A percentile compares a stretch with the other conserved stretches of the same genome.
Evolutionary conservation across 176 grass and related monocot species (phyloP).

Genomic region (Leersia perrieri): DNA sequence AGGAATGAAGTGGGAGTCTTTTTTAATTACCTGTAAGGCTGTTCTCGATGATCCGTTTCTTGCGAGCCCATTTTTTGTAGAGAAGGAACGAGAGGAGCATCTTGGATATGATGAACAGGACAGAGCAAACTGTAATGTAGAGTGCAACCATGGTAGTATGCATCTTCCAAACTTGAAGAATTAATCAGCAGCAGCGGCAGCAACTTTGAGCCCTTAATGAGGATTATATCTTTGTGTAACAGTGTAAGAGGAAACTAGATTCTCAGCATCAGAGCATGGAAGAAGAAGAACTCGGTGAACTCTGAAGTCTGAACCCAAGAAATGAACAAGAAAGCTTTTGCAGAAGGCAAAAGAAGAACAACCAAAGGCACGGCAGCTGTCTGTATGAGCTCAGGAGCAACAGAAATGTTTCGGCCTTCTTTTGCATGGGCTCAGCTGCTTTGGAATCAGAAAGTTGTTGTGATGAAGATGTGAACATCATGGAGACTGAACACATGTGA

Average conservation of each 20-base stretch:
- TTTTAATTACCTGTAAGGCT: constrained; percentile 51
- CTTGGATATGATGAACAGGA: constrained; percentile 72
- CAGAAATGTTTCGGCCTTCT: not conserved
- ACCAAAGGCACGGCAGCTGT: not conserved
- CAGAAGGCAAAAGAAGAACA: not conserved
- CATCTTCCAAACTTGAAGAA: constrained; percentile 35
- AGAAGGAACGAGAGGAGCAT: constrained; percentile 71
- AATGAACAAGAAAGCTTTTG: not conserved
- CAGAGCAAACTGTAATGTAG: constrained; percentile 64
- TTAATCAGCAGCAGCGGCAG: not conserved
- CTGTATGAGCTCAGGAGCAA: not conserved
- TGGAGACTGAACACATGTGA: constrained; percentile 3
- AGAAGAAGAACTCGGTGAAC: not conserved
- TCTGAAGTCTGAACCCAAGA: not conserved
- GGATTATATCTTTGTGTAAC: not conserved
- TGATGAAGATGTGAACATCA: not conserved
- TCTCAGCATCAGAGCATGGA: not conserved
- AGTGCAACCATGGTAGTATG: constrained; percentile 36
- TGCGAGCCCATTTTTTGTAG: constrained; percentile 76
- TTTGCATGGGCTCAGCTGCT: constrained; percentile 1
- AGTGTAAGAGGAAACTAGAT: not conserved
- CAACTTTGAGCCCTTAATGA: not conserved
- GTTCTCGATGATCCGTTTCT: constrained; percentile 65
- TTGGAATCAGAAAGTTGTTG: not conserved
- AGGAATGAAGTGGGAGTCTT: not conserved